Evolutionary conservation across 1,284 basidiomycete genomes (phyloP), one percentile per base, ranked within the genome.

Genomic region (Taiwanofungus camphoratus): DNA sequence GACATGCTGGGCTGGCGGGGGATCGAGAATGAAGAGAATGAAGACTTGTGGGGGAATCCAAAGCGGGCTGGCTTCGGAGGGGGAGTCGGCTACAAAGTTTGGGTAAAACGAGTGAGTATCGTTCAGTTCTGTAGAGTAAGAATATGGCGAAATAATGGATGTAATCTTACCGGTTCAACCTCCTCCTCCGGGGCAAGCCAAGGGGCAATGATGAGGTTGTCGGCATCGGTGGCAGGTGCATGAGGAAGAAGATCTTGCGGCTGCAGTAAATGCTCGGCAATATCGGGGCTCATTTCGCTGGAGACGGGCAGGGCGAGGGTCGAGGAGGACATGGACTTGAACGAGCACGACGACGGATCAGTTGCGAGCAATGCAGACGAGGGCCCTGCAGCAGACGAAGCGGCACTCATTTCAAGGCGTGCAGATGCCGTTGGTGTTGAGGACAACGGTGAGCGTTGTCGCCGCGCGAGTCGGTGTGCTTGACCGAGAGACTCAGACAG

Each of bases 51-150:
- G 11, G 50, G 34, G 37, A 60, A 53, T 13, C 52, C 51, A 19
- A 56, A 56, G n/a, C 46, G 46, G 11, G 34, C 42, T 8, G 48
- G 33, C 37, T 59, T 59, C 18, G 57, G 56, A 6, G 58, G 57
- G 2, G 57, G 58, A 5, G 53, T 57, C 2, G 58, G 57, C 57
- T 60, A 37, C 11, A 11, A n/a, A n/a, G n/a, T n/a, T n/a, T n/a
- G n/a, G n/a, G n/a, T n/a, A n/a, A n/a, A 31, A 8, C 16, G 18
- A 31, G 33, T 30, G 39, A 33, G 27, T 18, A 41, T n/a, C n/a
- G 11, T n/a, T 16, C 22, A 29, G 13, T 31, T 6, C 18, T 11
- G 29, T 5, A 37, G 23, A 30, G 39, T 13, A 26, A 7, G 15
- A 20, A 4, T 16, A 36, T 26, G 29, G 15, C 15, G 20, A 11